Evolutionary conservation across 495 filamentous ascomycete species (phyloP).

Genomic region (Pseudotulostoma volvatum): DNA sequence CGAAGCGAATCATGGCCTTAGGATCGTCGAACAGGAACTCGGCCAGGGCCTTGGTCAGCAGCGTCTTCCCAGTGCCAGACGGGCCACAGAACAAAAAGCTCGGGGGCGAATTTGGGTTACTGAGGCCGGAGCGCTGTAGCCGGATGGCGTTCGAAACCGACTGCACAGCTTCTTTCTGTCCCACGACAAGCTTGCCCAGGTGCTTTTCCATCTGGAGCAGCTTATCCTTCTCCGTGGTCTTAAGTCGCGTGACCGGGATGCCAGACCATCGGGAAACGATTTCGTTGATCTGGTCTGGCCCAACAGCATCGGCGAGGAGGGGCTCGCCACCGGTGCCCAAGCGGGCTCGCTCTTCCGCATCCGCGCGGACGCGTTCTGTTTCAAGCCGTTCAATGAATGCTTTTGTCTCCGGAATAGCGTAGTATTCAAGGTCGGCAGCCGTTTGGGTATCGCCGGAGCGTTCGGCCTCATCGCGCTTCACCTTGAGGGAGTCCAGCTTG

Average conservation of each 20-base stretch:
- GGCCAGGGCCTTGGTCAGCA: conserved; percentile 88
- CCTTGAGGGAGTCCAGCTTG: conserved; percentile 73
- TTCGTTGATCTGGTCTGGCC: conserved; percentile 97
- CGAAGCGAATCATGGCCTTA: conserved; percentile 95
- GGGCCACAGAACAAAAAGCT: conserved; percentile 98
- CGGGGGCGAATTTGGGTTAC: conserved; percentile 88
- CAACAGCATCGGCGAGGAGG: conserved; percentile 80
- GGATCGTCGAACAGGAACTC: conserved; percentile 97
- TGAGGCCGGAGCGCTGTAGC: conserved; percentile 80
- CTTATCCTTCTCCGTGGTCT: conserved; percentile 94
- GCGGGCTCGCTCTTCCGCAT: conserved; percentile 51
- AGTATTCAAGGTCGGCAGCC: conserved; percentile 88
- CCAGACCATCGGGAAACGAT: conserved; percentile 94
- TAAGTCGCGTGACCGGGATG: conserved; percentile 85
- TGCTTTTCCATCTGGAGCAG: conserved; percentile 84
- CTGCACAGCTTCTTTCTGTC: conserved; percentile 86
- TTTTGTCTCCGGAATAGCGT: conserved; percentile 88
- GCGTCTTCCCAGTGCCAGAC: conserved; percentile 92
- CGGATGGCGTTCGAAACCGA: conserved; percentile 93
- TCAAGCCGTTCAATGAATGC: conserved; percentile 63
- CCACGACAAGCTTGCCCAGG: conserved; percentile 69
- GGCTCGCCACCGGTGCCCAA: conserved; percentile 38
- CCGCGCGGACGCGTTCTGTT: conserved; percentile 56
- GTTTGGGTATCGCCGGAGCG: conserved; percentile 62
- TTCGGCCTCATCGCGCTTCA: conserved; percentile 85